phyloP scores from a whole-genome alignment of 2,329 filamentous ascomycete genomes.

The Monascus ruber region DNA sequence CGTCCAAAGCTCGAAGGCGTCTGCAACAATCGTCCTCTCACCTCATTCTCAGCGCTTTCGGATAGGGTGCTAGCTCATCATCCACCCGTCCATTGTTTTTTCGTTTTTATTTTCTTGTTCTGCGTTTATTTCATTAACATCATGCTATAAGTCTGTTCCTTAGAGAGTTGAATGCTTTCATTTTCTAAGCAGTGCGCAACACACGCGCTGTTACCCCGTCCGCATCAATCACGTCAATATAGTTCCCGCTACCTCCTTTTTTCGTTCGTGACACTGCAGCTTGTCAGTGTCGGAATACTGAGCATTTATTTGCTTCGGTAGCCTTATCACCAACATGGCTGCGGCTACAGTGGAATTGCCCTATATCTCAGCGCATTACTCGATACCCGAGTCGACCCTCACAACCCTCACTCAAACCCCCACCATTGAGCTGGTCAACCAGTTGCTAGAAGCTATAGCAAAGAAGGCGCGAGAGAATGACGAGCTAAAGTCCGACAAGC shows the following conservation, averaged over 20 bases:
- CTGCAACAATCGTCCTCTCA: neutral
- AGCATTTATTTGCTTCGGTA: constrained; percentile 9
- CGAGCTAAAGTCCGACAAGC: constrained; percentile 71
- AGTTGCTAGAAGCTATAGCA: constrained; percentile 62
- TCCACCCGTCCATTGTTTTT: neutral
- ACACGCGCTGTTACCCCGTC: constrained; percentile 1
- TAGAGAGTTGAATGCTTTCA: neutral
- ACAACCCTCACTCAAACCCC: constrained; percentile 45
- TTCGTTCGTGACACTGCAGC: neutral
- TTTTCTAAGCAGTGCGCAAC: constrained; percentile 6
- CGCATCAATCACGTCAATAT: neutral
- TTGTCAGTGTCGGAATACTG: neutral
- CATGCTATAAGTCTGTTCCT: neutral
- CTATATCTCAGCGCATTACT: constrained; percentile 48
- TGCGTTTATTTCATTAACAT: neutral
- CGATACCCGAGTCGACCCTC: constrained; percentile 45
- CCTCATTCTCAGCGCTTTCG: constrained; percentile 3
- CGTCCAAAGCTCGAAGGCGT: neutral
- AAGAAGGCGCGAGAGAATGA: constrained; percentile 74
- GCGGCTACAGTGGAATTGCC: constrained; percentile 45
- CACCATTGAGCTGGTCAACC: constrained; percentile 65
- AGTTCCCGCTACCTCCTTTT: neutral
- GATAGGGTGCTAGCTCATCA: constrained; percentile 2
- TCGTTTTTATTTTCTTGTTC: neutral
- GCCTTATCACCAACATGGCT: constrained; percentile 37